Percentiles rank a stretch among this genome's conserved stretches.
Evolutionary conservation across 2,329 filamentous ascomycete species (phyloP).

Genomic region (Ceratocystis destructans): DNA sequence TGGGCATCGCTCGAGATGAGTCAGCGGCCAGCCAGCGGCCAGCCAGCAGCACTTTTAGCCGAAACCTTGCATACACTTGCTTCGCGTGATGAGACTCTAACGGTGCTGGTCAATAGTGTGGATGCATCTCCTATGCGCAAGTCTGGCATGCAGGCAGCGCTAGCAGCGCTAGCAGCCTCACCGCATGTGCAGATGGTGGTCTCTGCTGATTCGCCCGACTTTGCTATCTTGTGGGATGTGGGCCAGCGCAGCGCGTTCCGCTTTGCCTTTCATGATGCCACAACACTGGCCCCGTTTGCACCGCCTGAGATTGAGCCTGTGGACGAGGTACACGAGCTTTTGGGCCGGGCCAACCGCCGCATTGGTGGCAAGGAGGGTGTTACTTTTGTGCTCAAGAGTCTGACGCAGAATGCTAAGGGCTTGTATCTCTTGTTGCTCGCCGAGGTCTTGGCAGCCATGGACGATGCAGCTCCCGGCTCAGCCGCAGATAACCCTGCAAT

Average conservation of each 20-base stretch:
- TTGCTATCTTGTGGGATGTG: constrained; percentile 79
- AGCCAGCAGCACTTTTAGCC: constrained; percentile 55
- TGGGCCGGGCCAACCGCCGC: constrained; percentile 66
- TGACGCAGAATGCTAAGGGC: constrained; percentile 83
- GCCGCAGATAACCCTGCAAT: constrained; percentile 45
- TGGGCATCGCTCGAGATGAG: constrained; percentile 45
- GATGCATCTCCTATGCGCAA: constrained; percentile 68
- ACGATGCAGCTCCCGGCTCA: constrained; percentile 19
- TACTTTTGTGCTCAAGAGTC: constrained; percentile 72
- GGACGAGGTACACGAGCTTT: constrained; percentile 75
- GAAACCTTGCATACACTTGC: constrained; percentile 50
- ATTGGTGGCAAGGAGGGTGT: constrained; percentile 85
- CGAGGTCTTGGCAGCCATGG: constrained; percentile 61
- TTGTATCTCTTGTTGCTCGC: constrained; percentile 74
- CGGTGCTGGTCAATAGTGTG: constrained; percentile 71
- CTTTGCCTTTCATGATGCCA: constrained; percentile 86
- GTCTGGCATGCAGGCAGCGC: constrained; percentile 51
- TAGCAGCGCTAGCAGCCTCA: constrained; percentile 65
- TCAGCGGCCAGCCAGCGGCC: constrained; percentile 41
- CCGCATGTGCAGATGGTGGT: constrained; percentile 58
- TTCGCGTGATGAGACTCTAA: constrained; percentile 36
- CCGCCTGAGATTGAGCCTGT: constrained; percentile 60
- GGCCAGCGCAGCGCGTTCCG: constrained; percentile 69
- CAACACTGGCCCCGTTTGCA: constrained; percentile 63
- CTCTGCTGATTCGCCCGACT: constrained; percentile 78